These are phyloP conservation scores for Coniochaeta sp. DNA, from an alignment of 2,329 filamentous ascomycete species.

Conservation along the genomic window DNA sequence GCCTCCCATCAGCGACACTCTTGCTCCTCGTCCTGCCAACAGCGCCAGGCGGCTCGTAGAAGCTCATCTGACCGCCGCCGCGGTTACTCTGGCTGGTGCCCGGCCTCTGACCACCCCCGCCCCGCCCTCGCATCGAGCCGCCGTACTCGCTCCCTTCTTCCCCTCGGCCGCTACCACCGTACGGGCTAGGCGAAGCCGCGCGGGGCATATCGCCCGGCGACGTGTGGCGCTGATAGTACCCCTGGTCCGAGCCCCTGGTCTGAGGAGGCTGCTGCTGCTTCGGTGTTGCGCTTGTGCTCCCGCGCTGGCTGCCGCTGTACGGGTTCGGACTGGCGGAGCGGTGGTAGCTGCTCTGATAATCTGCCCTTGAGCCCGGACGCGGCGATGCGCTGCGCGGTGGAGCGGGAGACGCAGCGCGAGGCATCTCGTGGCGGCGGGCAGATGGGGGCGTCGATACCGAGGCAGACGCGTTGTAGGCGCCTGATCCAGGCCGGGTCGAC, in stretches of 20 bases:
- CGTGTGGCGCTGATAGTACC: slow-evolving; percentile 39
- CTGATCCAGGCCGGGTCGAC: slow-evolving; percentile 24
- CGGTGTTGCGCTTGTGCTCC: slow-evolving; percentile 8
- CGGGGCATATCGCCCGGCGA: slow-evolving; percentile 41
- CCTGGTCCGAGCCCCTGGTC: slow-evolving; percentile 35
- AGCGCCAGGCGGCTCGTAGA: slow-evolving; percentile 32
- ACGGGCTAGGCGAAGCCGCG: slow-evolving; percentile 39
- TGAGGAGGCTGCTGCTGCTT: slow-evolving; percentile 15
- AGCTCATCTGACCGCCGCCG: slow-evolving; percentile 30
- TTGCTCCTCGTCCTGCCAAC: slow-evolving; percentile 50
- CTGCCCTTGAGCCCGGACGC: slow-evolving; percentile 45
- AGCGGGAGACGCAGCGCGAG: slow-evolving; percentile 59
- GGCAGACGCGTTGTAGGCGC: slow-evolving; percentile 20
- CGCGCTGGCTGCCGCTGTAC: slow-evolving; percentile 36
- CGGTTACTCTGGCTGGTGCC: slow-evolving; percentile 35
- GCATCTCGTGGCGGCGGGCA: slow-evolving; percentile 43
- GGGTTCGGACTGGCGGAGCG: slow-evolving; percentile 46
- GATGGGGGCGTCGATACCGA: slow-evolving; percentile 49
- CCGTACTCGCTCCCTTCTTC: slow-evolving; percentile 8
- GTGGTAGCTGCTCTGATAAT: slow-evolving; percentile 27
- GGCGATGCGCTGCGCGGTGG: slow-evolving; percentile 58
- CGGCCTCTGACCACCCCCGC: slow-evolving; percentile 14
- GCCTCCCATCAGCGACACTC: slow-evolving; percentile 77
- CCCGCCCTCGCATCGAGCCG: slow-evolving; percentile 6
- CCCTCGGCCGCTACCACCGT: slow-evolving; percentile 16